Conservation (phyloP, 2,329 filamentous ascomycete species). For the Diaporthe amygdali region DNA sequence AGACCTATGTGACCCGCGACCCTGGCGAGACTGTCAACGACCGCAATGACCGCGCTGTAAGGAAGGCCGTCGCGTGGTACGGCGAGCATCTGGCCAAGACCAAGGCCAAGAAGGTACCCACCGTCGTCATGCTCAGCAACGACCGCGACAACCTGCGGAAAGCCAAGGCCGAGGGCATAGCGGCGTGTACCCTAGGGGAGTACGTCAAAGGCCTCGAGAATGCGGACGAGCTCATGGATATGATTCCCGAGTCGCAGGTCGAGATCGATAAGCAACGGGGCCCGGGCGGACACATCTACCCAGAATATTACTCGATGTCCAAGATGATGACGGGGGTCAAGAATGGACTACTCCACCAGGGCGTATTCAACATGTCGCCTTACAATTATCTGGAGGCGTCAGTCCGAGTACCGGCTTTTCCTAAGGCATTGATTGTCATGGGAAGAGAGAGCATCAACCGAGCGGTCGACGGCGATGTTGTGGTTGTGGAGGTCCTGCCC, state of each 20-base stretch:
- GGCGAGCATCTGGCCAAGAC: constrained; percentile 75
- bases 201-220: constrained; percentile 88
- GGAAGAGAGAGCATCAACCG: constrained; percentile 97
- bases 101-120: constrained; percentile 67
- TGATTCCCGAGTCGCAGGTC: constrained; percentile 84
- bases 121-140: constrained; percentile 92
- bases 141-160: constrained; percentile 88
- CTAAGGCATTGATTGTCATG: constrained; percentile 84
- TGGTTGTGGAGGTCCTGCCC: constrained; percentile 90
- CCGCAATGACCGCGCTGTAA: constrained; percentile 90
- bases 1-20: constrained; percentile 82
- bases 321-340: constrained; percentile 95
- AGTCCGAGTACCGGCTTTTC: constrained; percentile 87
- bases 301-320: constrained; percentile 87
- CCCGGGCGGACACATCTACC: constrained; percentile 75
- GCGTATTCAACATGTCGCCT: constrained; percentile 92
- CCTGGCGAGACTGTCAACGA: constrained; percentile 91
- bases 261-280: constrained; percentile 69
- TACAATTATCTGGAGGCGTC: constrained; percentile 98
- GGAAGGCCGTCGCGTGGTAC: constrained; percentile 90
- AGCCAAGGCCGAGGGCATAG: constrained; percentile 76
- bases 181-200: constrained; percentile 70
- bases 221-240: constrained; percentile 84
- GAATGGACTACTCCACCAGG: constrained; percentile 87
- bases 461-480: constrained; percentile 87